Evolutionary conservation across 2,329 filamentous ascomycete genomes (phyloP).

Genomic region (Neophaeococcomyces aloes): DNA sequence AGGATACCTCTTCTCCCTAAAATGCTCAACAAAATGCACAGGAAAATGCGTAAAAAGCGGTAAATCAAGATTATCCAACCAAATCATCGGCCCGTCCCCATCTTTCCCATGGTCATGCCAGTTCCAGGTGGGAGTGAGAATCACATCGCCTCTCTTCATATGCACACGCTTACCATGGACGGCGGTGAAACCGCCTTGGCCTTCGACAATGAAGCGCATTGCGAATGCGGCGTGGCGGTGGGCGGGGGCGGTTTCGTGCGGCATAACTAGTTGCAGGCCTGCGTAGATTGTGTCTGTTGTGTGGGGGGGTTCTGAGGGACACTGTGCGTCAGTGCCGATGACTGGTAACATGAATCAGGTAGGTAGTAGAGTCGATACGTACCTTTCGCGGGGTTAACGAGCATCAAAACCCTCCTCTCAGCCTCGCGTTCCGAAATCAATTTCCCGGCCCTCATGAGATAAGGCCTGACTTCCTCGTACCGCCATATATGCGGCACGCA

Average conservation of each 20-base stretch:
- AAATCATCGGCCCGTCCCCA: slow-evolving; percentile 44
- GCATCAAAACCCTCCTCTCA: slow-evolving; percentile 33
- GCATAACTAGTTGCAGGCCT: slow-evolving; percentile 47
- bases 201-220: slow-evolving; percentile 49
- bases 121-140: slow-evolving; percentile 49
- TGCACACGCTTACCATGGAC: slow-evolving; percentile 45
- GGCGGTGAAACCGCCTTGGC: slow-evolving; percentile 46
- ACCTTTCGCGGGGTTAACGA: slow-evolving; percentile 31
- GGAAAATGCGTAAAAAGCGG: slow-evolving; percentile 42
- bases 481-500: slow-evolving; percentile 17
- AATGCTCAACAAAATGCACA: slow-evolving; percentile 47
- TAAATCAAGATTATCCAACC: slow-evolving; percentile 48
- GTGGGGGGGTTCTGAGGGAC: slow-evolving; percentile 38
- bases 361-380: no score
- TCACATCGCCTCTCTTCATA: slow-evolving; percentile 45
- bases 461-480: not conserved
- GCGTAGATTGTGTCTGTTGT: slow-evolving; percentile 51
- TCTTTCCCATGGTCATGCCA: slow-evolving; percentile 54
- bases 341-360: no score
- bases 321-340: not conserved
- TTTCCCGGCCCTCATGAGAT: not conserved
- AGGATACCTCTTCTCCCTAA: slow-evolving; percentile 39
- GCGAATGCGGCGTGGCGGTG: slow-evolving; percentile 49
- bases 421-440: slow-evolving; percentile 6
- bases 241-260: slow-evolving; percentile 45